These are phyloP conservation scores for Sordariomycetes sp. DNA, from an alignment of 2,329 filamentous ascomycete species.

Conservation along the genomic window DNA sequence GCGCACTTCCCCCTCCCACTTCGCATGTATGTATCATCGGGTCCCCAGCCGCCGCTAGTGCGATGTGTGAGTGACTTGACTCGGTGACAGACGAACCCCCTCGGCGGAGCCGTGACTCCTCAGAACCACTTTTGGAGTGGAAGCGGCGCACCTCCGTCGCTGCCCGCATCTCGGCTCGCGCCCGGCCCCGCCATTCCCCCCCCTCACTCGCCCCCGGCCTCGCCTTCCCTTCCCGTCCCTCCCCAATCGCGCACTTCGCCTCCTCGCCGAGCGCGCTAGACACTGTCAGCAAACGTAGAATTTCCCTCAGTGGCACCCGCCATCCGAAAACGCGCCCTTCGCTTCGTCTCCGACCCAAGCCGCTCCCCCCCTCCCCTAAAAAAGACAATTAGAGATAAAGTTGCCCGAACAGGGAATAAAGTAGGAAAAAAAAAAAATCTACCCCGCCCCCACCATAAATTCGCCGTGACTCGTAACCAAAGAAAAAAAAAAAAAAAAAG, in stretches of 20 bases:
- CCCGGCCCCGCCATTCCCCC: too few relatives aligned
- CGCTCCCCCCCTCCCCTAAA: too few relatives aligned
- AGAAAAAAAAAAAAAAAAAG: slow-evolving; percentile 4
- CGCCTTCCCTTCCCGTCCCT: not conserved
- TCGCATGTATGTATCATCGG: too few relatives aligned
- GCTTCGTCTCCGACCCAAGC: not conserved
- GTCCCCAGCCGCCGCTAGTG: too few relatives aligned
- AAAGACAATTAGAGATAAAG: not conserved
- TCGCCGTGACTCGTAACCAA: not conserved
- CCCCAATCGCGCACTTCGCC: not conserved
- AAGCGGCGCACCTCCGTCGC: too few relatives aligned
- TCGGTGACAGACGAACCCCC: too few relatives aligned
- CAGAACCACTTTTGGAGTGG: too few relatives aligned
- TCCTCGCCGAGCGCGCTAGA: not conserved
- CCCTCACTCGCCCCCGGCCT: not conserved
- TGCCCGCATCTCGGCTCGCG: too few relatives aligned
- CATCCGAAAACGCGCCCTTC: too few relatives aligned
- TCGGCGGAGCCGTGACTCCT: too few relatives aligned
- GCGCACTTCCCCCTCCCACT: too few relatives aligned
- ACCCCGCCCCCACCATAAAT: slow-evolving; percentile 5
- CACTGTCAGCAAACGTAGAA: not conserved
- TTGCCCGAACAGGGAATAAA: not conserved
- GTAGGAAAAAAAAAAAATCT: slow-evolving; percentile 2
- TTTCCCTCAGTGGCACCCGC: not conserved
- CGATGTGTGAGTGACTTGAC: too few relatives aligned